Evolutionary conservation across 2,329 filamentous ascomycete species (phyloP).

Genomic region (Huntiella savannae): DNA sequence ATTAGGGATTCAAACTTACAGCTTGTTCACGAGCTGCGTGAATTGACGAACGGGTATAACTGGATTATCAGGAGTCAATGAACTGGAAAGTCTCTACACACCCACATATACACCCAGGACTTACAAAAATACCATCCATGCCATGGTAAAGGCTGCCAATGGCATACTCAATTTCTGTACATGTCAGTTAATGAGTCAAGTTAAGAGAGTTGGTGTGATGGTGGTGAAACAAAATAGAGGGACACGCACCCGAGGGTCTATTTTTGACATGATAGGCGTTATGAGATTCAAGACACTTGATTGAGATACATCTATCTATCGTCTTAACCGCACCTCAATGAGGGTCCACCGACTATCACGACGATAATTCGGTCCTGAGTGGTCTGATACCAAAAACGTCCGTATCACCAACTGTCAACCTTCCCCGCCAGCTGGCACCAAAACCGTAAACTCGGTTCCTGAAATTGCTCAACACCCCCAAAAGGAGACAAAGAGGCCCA

Average conservation of each 20-base stretch:
- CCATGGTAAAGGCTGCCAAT: slow-evolving; percentile 35
- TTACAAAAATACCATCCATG: slow-evolving; percentile 29
- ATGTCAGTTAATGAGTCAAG: slow-evolving; percentile 4
- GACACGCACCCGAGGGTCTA: slow-evolving; percentile 11
- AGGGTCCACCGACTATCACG: too few relatives aligned
- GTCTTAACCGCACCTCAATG: too few relatives aligned
- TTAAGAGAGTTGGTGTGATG: not conserved
- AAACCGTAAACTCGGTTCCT: too few relatives aligned
- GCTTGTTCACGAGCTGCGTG: slow-evolving; percentile 20
- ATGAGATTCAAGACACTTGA: too few relatives aligned
- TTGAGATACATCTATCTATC: too few relatives aligned
- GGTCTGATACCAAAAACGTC: not conserved
- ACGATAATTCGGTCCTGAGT: not conserved
- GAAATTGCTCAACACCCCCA: too few relatives aligned
- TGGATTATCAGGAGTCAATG: slow-evolving; percentile 11
- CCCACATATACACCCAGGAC: slow-evolving; percentile 7
- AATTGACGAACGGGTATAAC: slow-evolving; percentile 25
- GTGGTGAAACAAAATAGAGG: not conserved
- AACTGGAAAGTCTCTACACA: not conserved
- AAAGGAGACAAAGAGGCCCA: too few relatives aligned
- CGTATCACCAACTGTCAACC: not conserved
- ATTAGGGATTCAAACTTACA: slow-evolving; percentile 13
- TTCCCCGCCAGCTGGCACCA: not conserved
- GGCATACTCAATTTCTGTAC: slow-evolving; percentile 23
- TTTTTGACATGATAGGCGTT: slow-evolving; percentile 8